Conservation (phyloP, 495 filamentous ascomycete species). For the Usnea hakonensis region DNA sequence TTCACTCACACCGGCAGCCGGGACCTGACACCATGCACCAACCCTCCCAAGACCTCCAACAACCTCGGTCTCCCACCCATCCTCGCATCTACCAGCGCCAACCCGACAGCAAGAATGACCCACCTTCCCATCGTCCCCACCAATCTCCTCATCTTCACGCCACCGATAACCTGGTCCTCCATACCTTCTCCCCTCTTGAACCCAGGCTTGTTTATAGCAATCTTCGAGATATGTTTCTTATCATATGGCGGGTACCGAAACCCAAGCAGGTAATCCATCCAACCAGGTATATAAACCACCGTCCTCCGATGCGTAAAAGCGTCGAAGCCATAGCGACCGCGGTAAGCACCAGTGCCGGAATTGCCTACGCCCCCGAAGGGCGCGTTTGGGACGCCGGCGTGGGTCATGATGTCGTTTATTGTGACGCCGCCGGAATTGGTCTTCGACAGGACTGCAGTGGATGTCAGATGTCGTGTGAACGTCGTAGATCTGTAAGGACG, state of each 20-base stretch:
- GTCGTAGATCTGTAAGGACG: background rate
- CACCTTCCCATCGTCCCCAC: background rate
- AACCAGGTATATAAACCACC: background rate
- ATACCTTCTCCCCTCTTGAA: constrained; percentile 21
- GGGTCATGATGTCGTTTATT: constrained; percentile 19
- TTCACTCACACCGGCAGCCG: no score
- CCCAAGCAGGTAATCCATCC: background rate
- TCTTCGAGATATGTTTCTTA: constrained; percentile 7
- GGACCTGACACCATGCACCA: no score
- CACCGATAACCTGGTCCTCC: constrained; percentile 14
- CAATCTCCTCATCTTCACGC: background rate
- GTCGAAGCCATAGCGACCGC: constrained; percentile 24
- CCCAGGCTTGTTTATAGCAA: constrained; percentile 2
- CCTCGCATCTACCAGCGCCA: constrained; percentile 7
- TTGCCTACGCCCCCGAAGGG: constrained; percentile 25
- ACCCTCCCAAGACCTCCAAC: background rate
- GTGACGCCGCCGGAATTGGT: constrained; percentile 22
- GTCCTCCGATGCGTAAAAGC: constrained; percentile 18
- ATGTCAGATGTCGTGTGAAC: background rate
- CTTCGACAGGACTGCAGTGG: constrained; percentile 8
- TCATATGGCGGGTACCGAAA: constrained; percentile 21
- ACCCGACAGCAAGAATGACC: background rate
- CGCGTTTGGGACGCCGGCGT: constrained; percentile 19
- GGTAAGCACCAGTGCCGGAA: constrained; percentile 19
- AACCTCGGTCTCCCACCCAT: background rate